Base-by-base conservation (phyloP, 2,329 filamentous ascomycete genomes). In the Triangularia setosa region DNA sequence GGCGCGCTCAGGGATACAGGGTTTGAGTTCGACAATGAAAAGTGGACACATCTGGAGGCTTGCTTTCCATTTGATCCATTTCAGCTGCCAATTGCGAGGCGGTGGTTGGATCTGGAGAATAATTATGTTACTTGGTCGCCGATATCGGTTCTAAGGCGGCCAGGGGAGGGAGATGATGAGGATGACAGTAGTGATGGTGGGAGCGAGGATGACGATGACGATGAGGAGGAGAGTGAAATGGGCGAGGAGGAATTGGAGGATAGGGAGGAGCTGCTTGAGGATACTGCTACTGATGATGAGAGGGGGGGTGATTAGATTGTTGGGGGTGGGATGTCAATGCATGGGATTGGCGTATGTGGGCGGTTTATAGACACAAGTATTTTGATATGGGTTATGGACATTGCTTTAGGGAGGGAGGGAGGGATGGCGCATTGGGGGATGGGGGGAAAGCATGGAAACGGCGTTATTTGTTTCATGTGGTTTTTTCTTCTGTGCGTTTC, bases 51-150 rank as follows among this genome's bases (percentile, higher is more conserved):
- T 76, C 84, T 99, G 1, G 93, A 98, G 70, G 91, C 93, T 0
- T 97, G 96, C 75, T 99, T 98, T 73, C 95, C 95, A 0, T 99
- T 99, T 73, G 95, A 99, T 74, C 96, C 96, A 2, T 99, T 98
- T 76, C 90, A 94, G 72, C 81, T 99, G 58, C 93, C 93, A 0
- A 82, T 87, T 69, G 97, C 93, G 75, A 92, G 91, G 76, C 84
- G 87, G 65, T 98, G 95, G 96, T 79, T 99, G 12, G 90, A 93
- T 67, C 84, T 86, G 21, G 90, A 96, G 60, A 68, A 69, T n/a
- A 72, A 65, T 73, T 97, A 97, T 73, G 84, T 94, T 28, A 83
- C 88, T 59, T 97, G 92, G 91, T 86, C 86, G 68, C 84, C 88
- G 4, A 86, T 96, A 35, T 87, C 88, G 0, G 91, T 90, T 0